A percentile compares a stretch with the other conserved stretches of the same genome.
These are phyloP conservation scores for Arabidopsis hybrid DNA, from an alignment of 441 rosid genomes.

Conservation along the genomic window DNA sequence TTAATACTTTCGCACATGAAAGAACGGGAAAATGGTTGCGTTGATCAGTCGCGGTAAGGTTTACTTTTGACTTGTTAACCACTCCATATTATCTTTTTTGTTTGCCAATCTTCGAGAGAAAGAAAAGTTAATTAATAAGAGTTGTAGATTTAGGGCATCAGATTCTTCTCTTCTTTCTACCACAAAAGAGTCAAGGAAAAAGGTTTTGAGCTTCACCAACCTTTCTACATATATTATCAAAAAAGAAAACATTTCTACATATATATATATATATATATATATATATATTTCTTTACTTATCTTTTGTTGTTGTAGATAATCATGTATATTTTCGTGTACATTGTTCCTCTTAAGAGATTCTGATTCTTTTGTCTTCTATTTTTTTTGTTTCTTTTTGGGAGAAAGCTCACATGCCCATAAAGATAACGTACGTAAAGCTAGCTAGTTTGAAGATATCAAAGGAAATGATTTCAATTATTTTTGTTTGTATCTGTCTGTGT, in stretches of 20 bases:
- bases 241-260: conserved; percentile 4
- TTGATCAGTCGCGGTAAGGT: not conserved
- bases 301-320: conserved; percentile 21
- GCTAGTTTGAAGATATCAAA: conserved; percentile 30
- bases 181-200: conserved; percentile 37
- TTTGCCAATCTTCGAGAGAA: conserved; percentile 18
- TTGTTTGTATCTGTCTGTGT: conserved; percentile 13
- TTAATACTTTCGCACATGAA: not conserved
- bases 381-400: not conserved
- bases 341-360: conserved; percentile 36
- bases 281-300: not conserved
- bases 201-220: conserved; percentile 46
- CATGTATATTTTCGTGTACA: conserved; percentile 21
- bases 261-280: not conserved
- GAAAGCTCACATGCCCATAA: conserved; percentile 39
- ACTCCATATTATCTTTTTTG: conserved; percentile 25
- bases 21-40: not conserved
- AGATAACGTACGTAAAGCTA: not conserved
- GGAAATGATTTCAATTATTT: conserved; percentile 17
- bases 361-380: conserved; percentile 41
- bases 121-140: conserved; percentile 10
- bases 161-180: conserved; percentile 56
- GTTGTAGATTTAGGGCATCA: conserved; percentile 45
- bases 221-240: conserved; percentile 24
- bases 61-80: conserved; percentile 22